phyloP scores from a whole-genome alignment of 331 rosid species.

The Quercus phellos region DNA sequence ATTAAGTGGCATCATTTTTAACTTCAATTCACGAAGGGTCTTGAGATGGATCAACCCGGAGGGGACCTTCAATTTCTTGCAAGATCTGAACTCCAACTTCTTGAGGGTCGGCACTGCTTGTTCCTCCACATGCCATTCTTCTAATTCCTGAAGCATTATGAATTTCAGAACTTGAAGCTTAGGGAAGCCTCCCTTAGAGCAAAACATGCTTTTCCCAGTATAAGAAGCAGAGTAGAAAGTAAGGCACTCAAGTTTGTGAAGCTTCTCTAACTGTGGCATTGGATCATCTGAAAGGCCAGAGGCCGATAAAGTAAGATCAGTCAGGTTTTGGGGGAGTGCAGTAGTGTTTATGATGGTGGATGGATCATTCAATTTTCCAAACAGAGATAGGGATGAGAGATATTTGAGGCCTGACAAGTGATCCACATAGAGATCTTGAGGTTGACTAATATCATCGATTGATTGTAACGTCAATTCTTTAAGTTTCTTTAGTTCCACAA shows the following conservation, averaged over 20 bases:
- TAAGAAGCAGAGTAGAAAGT: conserved; percentile 24
- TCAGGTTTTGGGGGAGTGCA: conserved; percentile 15
- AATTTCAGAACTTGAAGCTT: conserved; percentile 33
- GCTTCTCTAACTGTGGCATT: conserved; percentile 26
- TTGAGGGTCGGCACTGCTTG: conserved; percentile 25
- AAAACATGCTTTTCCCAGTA: conserved; percentile 7
- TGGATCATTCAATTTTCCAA: conserved; percentile 9
- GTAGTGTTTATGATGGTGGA: neutral
- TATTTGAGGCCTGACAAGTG: conserved; percentile 10
- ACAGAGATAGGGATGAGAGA: conserved; percentile 29
- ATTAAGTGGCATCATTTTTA: conserved; percentile 14
- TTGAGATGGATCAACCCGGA: conserved; percentile 19
- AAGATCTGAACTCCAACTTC: conserved; percentile 29
- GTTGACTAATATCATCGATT: conserved; percentile 8
- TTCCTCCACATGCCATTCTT: conserved; percentile 20
- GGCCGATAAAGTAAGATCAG: conserved; percentile 37
- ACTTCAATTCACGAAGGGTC: conserved; percentile 17
- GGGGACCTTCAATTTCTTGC: neutral
- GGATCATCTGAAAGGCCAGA: conserved; percentile 20
- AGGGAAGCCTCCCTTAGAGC: conserved; percentile 10
- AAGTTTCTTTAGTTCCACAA: conserved; percentile 19
- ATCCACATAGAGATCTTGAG: neutral
- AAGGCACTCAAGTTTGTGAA: conserved; percentile 10
- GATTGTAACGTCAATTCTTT: conserved; percentile 25
- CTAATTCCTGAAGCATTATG: conserved; percentile 21